Conservation (phyloP, 352 stramenopile species). For the Pythium monospermum region DNA sequence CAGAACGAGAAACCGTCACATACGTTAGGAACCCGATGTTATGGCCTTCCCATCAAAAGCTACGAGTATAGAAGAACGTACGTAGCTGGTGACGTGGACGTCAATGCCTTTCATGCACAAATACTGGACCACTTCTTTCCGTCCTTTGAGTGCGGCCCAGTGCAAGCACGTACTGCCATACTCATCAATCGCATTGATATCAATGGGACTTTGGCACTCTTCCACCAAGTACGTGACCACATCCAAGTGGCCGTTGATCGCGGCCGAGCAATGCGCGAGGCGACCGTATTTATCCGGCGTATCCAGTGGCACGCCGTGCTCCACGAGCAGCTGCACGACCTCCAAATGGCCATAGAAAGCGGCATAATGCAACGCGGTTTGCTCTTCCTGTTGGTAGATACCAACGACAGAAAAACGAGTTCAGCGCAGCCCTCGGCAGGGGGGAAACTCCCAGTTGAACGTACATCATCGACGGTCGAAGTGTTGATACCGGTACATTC, state of each 20-base stretch:
- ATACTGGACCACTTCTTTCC: constrained; percentile 87
- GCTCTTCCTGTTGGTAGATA: constrained; percentile 64
- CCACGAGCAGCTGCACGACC: constrained; percentile 80
- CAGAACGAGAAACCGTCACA: not conserved
- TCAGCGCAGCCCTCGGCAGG: not conserved
- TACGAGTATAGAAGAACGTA: constrained; percentile 27
- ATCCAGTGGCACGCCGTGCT: constrained; percentile 77
- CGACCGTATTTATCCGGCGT: constrained; percentile 80
- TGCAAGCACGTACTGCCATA: constrained; percentile 84
- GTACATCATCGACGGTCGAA: constrained; percentile 60
- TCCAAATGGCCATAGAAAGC: constrained; percentile 85
- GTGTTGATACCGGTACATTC: constrained; percentile 51
- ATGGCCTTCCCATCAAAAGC: not conserved
- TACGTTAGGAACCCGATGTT: no score
- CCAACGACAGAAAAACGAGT: not conserved
- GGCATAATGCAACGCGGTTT: constrained; percentile 81
- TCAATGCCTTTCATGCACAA: constrained; percentile 86
- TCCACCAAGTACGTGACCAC: constrained; percentile 80
- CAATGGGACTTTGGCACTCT: constrained; percentile 71
- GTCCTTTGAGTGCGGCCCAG: constrained; percentile 76
- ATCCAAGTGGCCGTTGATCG: constrained; percentile 84
- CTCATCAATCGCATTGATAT: constrained; percentile 87
- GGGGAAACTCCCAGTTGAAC: constrained; percentile 4
- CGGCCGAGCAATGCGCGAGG: constrained; percentile 72
- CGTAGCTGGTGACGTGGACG: constrained; percentile 86